Evolutionary conservation across 192 early-diverging fungal genomes (phyloP), one percentile per base, ranked within the genome.

Genomic region (Gaertneriomyces sp.): DNA sequence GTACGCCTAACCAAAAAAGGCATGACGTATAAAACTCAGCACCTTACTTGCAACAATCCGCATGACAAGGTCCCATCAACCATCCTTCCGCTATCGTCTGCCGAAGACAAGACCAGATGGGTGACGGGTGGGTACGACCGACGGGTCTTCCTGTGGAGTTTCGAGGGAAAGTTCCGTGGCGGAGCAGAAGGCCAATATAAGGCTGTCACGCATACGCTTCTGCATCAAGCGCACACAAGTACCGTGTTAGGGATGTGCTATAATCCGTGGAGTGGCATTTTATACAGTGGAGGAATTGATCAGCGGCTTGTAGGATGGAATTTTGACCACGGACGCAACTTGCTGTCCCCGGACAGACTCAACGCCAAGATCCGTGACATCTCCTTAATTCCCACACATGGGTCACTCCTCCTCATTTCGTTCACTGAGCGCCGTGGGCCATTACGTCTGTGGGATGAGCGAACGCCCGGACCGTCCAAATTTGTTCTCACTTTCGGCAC

Each of bases 371-470:
- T 60, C 57, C 25, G 66, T 9, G 66, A 68, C 38, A 20, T 68
- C 43, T 51, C 45, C 43, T 55, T 10, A 5, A 51, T 68, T 6
- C 56, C 66, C 40, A 60, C 57, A 17, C 55, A 68, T 4, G 57
- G 57, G 11, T 11, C 47, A 39, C 66, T 68, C 4, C 47, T 68
- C 57, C 66, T 68, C 17, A 40, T 68, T 11, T 53, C 55, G 64
- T 66, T 66, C 16, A 42, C 64, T 11, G 54, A 55, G 45, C 41
- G 16, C 43, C 20, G 12, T 6, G 57, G 46, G 6, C 64, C 55
- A 45, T n/a, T 66, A 11, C 64, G 64, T 7, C 53, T 68, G 7
- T 68, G 57, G 55, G 66, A 68, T 42, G 45, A 58, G 16, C 66
- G 66, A 10, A 33, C 25, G 25, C 25, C 25, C 2, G 25, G 25